Conservation (phyloP, 192 early-diverging fungal genomes). For the Coemansia sp. region DNA sequence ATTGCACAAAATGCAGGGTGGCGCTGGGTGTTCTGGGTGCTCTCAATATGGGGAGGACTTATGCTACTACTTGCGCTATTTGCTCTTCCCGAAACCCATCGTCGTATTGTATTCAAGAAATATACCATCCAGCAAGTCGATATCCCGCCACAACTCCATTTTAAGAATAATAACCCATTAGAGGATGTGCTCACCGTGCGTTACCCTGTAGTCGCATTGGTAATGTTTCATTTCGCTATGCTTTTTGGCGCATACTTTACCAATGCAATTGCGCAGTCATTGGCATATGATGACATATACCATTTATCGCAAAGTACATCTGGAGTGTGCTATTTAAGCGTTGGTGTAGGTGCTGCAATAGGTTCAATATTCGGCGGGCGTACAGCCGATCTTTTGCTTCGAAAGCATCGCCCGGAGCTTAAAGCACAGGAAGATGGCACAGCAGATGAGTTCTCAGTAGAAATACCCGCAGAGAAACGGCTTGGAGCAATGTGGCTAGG, state of each 20-base stretch:
- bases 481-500: slow-evolving; percentile 40
- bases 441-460: background rate
- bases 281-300: slow-evolving; percentile 49
- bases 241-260: slow-evolving; percentile 57
- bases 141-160: slow-evolving; percentile 20
- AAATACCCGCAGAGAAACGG: slow-evolving; percentile 35
- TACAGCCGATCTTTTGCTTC: slow-evolving; percentile 38
- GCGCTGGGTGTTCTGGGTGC: slow-evolving; percentile 63
- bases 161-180: slow-evolving; percentile 45
- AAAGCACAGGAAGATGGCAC: background rate
- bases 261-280: slow-evolving; percentile 47
- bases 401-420: slow-evolving; percentile 1
- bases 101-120: slow-evolving; percentile 32
- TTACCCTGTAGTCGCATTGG: slow-evolving; percentile 38
- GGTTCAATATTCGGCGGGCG: slow-evolving; percentile 50
- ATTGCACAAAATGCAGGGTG: slow-evolving; percentile 53
- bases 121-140: slow-evolving; percentile 36
- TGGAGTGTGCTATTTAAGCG: slow-evolving; percentile 53
- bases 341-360: slow-evolving; percentile 48
- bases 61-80: slow-evolving; percentile 53
- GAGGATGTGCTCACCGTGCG: slow-evolving; percentile 22
- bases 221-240: slow-evolving; percentile 46
- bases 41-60: slow-evolving; percentile 56
- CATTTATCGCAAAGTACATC: slow-evolving; percentile 39
- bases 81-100: slow-evolving; percentile 62